Conservation (phyloP, 176 grass and related monocot species). For the Aegilops bicornis region DNA sequence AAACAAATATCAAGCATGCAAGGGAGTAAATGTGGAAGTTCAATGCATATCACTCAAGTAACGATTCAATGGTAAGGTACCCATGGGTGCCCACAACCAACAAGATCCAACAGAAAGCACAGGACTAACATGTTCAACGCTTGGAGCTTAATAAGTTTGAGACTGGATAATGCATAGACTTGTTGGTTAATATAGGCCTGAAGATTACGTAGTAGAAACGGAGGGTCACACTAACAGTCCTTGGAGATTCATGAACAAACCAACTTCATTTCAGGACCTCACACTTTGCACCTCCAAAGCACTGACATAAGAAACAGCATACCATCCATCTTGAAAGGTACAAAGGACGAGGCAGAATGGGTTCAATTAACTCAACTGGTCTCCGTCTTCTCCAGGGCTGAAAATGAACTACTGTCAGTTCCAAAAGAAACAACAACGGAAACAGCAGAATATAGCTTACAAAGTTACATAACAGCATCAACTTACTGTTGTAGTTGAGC, state of each 20-base stretch:
- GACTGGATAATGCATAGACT: not conserved
- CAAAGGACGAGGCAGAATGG: not conserved
- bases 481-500: conserved; percentile 96
- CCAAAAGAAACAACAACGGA: conserved; percentile 3
- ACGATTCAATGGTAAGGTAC: not conserved
- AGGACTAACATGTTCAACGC: not conserved
- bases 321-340: not conserved
- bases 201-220: not conserved
- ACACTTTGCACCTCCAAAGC: not conserved
- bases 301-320: conserved; percentile 9
- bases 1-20: not conserved
- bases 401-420: conserved; percentile 21
- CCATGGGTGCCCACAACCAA: not conserved
- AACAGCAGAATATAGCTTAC: not conserved
- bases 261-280: not conserved
- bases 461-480: conserved; percentile 3
- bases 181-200: not conserved
- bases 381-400: conserved; percentile 70
- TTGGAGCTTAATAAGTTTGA: not conserved
- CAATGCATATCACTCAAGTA: not conserved
- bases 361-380: conserved; percentile 15
- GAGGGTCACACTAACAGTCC: not conserved
- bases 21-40: not conserved
- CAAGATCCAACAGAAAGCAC: not conserved
- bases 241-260: not conserved